A percentile compares a stretch with the other conserved stretches of the same genome.
These are phyloP conservation scores for Achaetomium macrosporum DNA, from an alignment of 2,329 filamentous ascomycete species.

Conservation along the genomic window DNA sequence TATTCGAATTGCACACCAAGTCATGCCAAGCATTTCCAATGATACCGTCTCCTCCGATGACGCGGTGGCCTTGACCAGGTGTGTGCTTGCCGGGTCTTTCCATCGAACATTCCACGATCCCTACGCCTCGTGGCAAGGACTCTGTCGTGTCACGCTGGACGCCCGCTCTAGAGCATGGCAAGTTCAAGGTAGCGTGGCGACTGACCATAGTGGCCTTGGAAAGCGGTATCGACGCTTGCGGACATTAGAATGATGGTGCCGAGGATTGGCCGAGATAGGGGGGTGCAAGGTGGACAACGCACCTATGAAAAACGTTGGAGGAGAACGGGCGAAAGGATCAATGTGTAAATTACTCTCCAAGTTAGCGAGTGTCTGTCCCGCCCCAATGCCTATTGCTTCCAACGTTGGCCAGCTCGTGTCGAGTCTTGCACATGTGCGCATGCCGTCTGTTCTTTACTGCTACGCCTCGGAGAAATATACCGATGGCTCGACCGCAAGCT, in stretches of 20 bases:
- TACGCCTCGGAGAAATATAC: too few relatives aligned
- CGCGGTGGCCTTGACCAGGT: not conserved
- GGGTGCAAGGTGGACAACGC: not conserved
- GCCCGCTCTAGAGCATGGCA: not conserved
- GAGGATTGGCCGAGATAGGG: too few relatives aligned
- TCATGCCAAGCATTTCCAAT: not conserved
- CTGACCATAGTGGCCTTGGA: not conserved
- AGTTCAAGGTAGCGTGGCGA: not conserved
- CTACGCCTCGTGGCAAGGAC: not conserved
- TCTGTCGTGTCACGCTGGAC: not conserved
- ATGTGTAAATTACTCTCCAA: not conserved
- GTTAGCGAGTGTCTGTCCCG: slow-evolving; percentile 2
- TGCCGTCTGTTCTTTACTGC: too few relatives aligned
- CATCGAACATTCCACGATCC: not conserved
- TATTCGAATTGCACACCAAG: slow-evolving; percentile 7
- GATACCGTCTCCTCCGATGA: not conserved
- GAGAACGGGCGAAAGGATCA: slow-evolving; percentile 3
- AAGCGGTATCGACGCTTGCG: not conserved
- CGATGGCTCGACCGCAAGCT: too few relatives aligned
- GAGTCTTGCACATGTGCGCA: too few relatives aligned
- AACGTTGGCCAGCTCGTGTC: too few relatives aligned
- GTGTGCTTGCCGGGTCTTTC: not conserved
- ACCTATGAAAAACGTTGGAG: not conserved
- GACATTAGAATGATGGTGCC: not conserved
- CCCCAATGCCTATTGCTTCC: too few relatives aligned